Conservation (phyloP, 176 grass and related monocot species). For the Secale cereale region DNA sequence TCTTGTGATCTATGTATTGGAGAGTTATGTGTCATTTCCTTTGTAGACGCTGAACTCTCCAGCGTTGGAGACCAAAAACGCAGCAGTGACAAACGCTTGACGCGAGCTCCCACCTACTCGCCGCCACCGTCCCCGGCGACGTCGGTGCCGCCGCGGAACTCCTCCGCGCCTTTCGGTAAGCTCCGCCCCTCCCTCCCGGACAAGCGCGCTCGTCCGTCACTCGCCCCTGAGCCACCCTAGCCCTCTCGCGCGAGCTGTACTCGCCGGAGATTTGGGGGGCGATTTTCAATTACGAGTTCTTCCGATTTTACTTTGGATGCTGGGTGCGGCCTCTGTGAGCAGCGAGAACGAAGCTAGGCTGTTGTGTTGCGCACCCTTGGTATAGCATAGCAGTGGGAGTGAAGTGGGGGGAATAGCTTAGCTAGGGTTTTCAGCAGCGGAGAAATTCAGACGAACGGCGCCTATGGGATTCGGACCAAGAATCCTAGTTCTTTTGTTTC, state of each 20-base stretch:
- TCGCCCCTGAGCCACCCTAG: neutral
- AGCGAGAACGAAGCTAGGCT: neutral
- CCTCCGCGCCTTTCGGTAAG: slow-evolving; percentile 12
- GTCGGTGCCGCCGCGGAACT: neutral
- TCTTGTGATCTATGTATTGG: too few relatives aligned
- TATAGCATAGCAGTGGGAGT: neutral
- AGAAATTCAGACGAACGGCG: neutral
- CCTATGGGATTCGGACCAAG: neutral
- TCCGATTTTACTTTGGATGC: neutral
- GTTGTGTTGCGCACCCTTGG: neutral
- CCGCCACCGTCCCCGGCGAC: neutral
- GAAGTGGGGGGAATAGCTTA: neutral
- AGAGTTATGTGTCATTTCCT: neutral
- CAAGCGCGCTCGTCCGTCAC: neutral
- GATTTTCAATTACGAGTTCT: neutral
- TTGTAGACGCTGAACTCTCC: neutral
- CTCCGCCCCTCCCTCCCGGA: neutral
- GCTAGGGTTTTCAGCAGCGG: slow-evolving; percentile 3
- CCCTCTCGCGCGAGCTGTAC: neutral
- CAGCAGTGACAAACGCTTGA: neutral
- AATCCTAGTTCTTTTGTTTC: neutral
- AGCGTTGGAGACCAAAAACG: neutral
- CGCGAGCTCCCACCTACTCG: neutral
- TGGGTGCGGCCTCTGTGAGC: neutral
- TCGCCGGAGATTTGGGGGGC: neutral